phyloP scores from a whole-genome alignment of 208 protist species.

The Leishmania arabica region DNA sequence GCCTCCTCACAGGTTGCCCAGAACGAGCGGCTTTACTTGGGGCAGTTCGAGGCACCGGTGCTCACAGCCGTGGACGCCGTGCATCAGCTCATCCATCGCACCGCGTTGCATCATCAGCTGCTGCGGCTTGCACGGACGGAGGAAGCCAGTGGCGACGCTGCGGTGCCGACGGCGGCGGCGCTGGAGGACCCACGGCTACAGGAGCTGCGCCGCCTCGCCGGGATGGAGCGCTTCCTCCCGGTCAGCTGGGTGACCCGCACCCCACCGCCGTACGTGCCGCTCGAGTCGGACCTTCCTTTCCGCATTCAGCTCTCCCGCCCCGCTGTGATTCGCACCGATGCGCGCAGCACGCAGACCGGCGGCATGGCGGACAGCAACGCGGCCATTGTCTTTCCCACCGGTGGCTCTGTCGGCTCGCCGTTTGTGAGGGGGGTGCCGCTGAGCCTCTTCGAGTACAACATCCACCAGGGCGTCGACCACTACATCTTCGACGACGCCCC shows the following conservation, averaged over 20 bases:
- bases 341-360: background rate
- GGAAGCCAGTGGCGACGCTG: background rate
- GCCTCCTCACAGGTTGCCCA: conserved; percentile 81
- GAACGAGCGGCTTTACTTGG: conserved; percentile 81
- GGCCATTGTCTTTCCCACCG: conserved; percentile 47
- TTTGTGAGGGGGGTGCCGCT: conserved; percentile 73
- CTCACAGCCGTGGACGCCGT: conserved; percentile 80
- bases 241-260: conserved; percentile 85
- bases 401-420: conserved; percentile 75
- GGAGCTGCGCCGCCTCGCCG: conserved; percentile 28
- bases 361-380: background rate
- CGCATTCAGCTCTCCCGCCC: conserved; percentile 79
- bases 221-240: conserved; percentile 68
- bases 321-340: conserved; percentile 43
- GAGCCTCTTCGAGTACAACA: conserved; percentile 68
- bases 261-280: conserved; percentile 81
- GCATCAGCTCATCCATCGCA: conserved; percentile 75
- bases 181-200: conserved; percentile 14
- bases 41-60: conserved; percentile 85
- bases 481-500: conserved; percentile 88
- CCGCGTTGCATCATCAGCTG: conserved; percentile 61
- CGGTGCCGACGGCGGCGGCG: background rate
- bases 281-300: conserved; percentile 86
- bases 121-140: conserved; percentile 35
- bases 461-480: conserved; percentile 86